These are phyloP conservation scores for Epichloe gansuensis DNA, from an alignment of 2,329 filamentous ascomycete genomes.

Conservation along the genomic window DNA sequence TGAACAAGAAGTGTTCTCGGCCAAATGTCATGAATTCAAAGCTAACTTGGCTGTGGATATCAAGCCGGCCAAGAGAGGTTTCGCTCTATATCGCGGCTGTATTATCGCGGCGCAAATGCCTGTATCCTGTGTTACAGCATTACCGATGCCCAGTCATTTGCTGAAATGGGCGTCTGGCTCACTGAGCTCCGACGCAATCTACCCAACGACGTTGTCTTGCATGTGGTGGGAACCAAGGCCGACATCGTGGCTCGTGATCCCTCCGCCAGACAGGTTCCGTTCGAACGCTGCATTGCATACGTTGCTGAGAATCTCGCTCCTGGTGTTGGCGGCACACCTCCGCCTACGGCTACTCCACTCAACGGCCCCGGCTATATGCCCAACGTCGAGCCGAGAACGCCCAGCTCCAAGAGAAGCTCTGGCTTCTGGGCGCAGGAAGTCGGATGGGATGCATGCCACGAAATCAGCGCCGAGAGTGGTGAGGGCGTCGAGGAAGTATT, in stretches of 20 bases:
- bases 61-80: slow-evolving; percentile 84
- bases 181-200: slow-evolving; percentile 72
- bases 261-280: slow-evolving; percentile 67
- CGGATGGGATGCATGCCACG: slow-evolving; percentile 94
- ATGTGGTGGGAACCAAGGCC: slow-evolving; percentile 90
- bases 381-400: slow-evolving; percentile 41
- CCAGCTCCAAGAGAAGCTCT: slow-evolving; percentile 53
- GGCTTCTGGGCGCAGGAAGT: slow-evolving; percentile 87
- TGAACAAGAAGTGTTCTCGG: neutral
- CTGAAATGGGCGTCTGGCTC: slow-evolving; percentile 88
- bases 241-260: slow-evolving; percentile 85
- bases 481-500: slow-evolving; percentile 97
- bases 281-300: slow-evolving; percentile 91
- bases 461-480: slow-evolving; percentile 86
- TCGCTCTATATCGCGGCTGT: slow-evolving; percentile 83
- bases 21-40: neutral
- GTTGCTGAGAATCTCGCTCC: slow-evolving; percentile 85
- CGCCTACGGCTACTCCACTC: slow-evolving; percentile 44
- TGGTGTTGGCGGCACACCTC: slow-evolving; percentile 52
- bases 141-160: slow-evolving; percentile 72
- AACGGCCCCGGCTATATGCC: slow-evolving; percentile 14
- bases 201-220: slow-evolving; percentile 66
- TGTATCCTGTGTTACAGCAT: slow-evolving; percentile 93
- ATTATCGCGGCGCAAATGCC: slow-evolving; percentile 91
- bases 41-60: slow-evolving; percentile 5